A percentile compares a stretch with the other conserved stretches of the same genome.
phyloP scores from a whole-genome alignment of 1,284 basidiomycete species.

The Puccinia triticina region DNA sequence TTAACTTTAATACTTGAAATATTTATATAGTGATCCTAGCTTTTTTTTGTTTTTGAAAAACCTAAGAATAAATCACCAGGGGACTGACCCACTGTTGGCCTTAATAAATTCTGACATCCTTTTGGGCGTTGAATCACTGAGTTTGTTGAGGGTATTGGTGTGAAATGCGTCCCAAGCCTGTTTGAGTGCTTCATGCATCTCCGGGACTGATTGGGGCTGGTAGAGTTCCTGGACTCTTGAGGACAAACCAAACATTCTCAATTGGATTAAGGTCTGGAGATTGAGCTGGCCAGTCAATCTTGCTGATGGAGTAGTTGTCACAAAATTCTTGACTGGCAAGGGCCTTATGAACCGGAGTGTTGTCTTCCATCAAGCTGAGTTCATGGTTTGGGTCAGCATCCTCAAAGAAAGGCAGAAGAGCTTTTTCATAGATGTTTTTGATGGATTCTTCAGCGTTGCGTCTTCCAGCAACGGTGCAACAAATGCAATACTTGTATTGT shows the following conservation, averaged over 20 bases:
- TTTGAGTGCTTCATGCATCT: constrained; percentile 7
- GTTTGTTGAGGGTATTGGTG: background rate
- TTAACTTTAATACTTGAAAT: too few relatives aligned
- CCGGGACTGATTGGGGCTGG: background rate
- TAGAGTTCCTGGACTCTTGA: constrained; percentile 21
- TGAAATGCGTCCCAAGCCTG: background rate
- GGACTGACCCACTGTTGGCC: background rate
- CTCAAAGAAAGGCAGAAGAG: background rate
- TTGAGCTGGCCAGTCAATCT: constrained; percentile 22
- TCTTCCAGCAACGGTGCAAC: too few relatives aligned
- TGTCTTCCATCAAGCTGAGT: background rate
- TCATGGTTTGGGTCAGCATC: background rate
- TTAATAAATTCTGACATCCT: background rate
- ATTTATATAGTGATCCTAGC: too few relatives aligned
- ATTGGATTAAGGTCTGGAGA: constrained; percentile 7
- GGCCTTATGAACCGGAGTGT: too few relatives aligned
- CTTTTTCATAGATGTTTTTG: background rate
- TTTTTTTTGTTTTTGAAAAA: too few relatives aligned
- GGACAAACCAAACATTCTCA: background rate
- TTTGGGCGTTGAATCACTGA: background rate
- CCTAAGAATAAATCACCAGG: background rate
- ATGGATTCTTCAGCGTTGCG: background rate
- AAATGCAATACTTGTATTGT: too few relatives aligned
- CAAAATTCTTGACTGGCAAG: background rate
- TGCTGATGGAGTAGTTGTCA: background rate